phyloP scores from a whole-genome alignment of 768 basidiomycete species.

The Russula sp. region DNA sequence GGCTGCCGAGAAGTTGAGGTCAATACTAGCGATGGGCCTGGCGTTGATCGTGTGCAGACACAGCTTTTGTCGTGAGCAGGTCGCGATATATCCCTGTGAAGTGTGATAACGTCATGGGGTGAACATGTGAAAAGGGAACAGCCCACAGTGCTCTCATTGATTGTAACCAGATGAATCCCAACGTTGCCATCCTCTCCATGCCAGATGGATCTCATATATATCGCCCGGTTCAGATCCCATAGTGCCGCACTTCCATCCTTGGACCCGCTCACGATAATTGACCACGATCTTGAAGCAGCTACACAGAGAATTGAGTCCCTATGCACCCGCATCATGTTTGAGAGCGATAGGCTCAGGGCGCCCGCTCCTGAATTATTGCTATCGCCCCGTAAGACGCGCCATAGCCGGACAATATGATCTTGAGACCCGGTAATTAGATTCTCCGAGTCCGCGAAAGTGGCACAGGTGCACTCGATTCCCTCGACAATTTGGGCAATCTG shows the following conservation, averaged over 20 bases:
- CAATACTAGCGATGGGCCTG: slow-evolving; percentile 64
- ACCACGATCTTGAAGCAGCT: slow-evolving; percentile 76
- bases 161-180: slow-evolving; percentile 60
- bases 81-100: slow-evolving; percentile 76
- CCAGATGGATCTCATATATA: slow-evolving; percentile 78
- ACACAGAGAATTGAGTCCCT: slow-evolving; percentile 61
- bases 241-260: slow-evolving; percentile 80
- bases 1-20: slow-evolving; percentile 46
- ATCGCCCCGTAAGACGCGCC: slow-evolving; percentile 51
- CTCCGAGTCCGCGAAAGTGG: slow-evolving; percentile 66
- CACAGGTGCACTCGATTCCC: slow-evolving; percentile 63
- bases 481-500: slow-evolving; percentile 77
- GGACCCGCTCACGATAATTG: slow-evolving; percentile 75
- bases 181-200: slow-evolving; percentile 39
- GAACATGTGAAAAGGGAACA: slow-evolving; percentile 3
- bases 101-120: slow-evolving; percentile 1
- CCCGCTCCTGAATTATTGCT: slow-evolving; percentile 20
- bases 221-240: slow-evolving; percentile 85
- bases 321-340: slow-evolving; percentile 79
- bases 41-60: slow-evolving; percentile 86
- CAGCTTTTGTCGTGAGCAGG: slow-evolving; percentile 65
- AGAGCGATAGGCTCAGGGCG: slow-evolving; percentile 35
- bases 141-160: slow-evolving; percentile 85
- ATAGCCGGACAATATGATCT: slow-evolving; percentile 78
- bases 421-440: slow-evolving; percentile 75